Base-by-base conservation (phyloP, 1,284 basidiomycete species). In the Farysia itapuensis region DNA sequence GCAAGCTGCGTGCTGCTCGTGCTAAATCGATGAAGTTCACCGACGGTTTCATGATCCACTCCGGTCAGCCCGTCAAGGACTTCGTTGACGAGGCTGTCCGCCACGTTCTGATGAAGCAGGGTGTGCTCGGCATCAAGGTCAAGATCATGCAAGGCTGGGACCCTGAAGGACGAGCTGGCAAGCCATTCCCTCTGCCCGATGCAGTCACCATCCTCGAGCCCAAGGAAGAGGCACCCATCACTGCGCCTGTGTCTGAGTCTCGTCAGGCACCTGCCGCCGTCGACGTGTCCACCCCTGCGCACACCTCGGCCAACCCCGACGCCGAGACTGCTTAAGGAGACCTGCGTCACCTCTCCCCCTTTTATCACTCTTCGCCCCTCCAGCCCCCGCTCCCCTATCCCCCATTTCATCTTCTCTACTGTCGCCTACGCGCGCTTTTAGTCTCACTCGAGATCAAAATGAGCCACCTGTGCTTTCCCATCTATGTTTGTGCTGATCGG, bases 11-110 rank as follows among this genome's bases (percentile, higher is more conserved):
- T 80, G 95, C 94, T 74, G 95, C 95, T 71, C 92, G 93, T 85
- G 95, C 95, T 78, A 99, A 99, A 83, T 90, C 90, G 37, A 98
- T 98, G 95, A 99, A 99, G 82, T 98, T 99, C 84, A 96, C 93
- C 78, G 95, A 98, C 77, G 95, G 95, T 42, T 97, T 96, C 87
- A 97, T 98, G 91, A 94, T 98, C 80, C 95, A 98, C 86, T 97
- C 95, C 67, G 95, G 95, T 85, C 94, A 99, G 82, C 95, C 95
- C 73, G 87, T 86, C 47, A 82, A 86, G 59, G 95, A 98, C 80
- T 98, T 94, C 75, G 92, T 99, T 58, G 94, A 98, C 83, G 86
- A 91, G 77, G 95, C 95, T 59, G 93, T 97, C 76, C 86, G 95
- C 72, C 95, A 99, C 84, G 95, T 98, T 72, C 85, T 98, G 75